These are phyloP conservation scores for Talaromyces piceae DNA, from an alignment of 2,329 filamentous ascomycete species.

Conservation along the genomic window DNA sequence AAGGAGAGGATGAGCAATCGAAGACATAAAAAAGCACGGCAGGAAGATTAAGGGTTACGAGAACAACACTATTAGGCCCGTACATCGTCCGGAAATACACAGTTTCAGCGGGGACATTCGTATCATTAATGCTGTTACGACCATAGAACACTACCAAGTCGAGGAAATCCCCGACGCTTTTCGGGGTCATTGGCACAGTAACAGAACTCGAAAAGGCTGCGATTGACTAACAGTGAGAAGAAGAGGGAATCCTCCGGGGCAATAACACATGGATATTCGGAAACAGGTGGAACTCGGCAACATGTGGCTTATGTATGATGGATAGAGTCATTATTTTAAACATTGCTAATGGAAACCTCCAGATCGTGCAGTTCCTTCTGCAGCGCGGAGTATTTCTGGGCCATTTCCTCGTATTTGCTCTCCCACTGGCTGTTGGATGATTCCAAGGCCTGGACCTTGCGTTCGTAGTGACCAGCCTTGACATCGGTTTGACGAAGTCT, in stretches of 20 bases:
- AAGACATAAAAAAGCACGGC: constrained; percentile 56
- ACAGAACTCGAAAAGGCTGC: background rate
- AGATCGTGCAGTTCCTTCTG: constrained; percentile 91
- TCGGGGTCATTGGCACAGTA: background rate
- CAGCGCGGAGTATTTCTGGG: constrained; percentile 73
- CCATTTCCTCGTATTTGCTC: constrained; percentile 95
- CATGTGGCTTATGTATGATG: constrained; percentile 10
- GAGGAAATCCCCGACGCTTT: background rate
- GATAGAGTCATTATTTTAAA: constrained; percentile 53
- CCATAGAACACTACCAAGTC: background rate
- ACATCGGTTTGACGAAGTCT: constrained; percentile 98
- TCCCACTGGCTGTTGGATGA: constrained; percentile 90
- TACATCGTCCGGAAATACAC: background rate
- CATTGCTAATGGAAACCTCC: constrained; percentile 84
- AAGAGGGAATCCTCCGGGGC: background rate
- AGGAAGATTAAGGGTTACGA: constrained; percentile 25
- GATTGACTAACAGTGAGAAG: background rate
- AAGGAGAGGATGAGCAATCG: constrained; percentile 64
- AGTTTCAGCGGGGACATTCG: background rate
- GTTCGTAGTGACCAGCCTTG: constrained; percentile 98
- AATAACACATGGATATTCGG: constrained; percentile 8
- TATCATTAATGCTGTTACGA: background rate
- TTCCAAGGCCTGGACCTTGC: constrained; percentile 97
- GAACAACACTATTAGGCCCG: background rate
- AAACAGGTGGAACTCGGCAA: constrained; percentile 12